Evolutionary conservation across 1,284 basidiomycete genomes (phyloP).

Genomic region (Agroathelia rolfsii): DNA sequence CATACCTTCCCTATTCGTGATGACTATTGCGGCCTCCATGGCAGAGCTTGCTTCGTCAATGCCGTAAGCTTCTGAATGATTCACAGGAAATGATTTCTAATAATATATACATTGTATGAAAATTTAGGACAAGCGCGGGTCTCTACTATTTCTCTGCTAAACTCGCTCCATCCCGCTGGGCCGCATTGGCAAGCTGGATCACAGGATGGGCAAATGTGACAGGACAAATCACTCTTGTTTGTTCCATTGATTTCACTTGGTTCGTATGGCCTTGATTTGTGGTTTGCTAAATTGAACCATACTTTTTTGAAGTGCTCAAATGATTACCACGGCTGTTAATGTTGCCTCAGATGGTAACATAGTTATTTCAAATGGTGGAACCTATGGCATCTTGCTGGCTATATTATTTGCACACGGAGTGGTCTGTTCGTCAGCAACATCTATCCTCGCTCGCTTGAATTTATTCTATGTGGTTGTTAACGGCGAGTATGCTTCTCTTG

Average conservation of each 20-base stretch:
- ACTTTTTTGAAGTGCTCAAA: slow-evolving; percentile 41
- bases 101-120: slow-evolving; percentile 3
- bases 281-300: neutral
- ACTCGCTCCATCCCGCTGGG: slow-evolving; percentile 47
- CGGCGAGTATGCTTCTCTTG: slow-evolving; percentile 28
- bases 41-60: slow-evolving; percentile 67
- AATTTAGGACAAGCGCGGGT: slow-evolving; percentile 63
- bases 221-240: slow-evolving; percentile 54
- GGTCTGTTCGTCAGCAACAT: slow-evolving; percentile 63
- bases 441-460: slow-evolving; percentile 55
- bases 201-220: slow-evolving; percentile 60
- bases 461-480: slow-evolving; percentile 58
- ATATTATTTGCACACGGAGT: slow-evolving; percentile 55
- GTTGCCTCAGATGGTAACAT: slow-evolving; percentile 46
- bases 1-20: slow-evolving; percentile 61
- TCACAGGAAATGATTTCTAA: neutral
- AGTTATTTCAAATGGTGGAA: slow-evolving; percentile 46
- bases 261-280: slow-evolving; percentile 19
- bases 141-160: slow-evolving; percentile 69
- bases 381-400: slow-evolving; percentile 55
- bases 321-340: slow-evolving; percentile 64
- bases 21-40: slow-evolving; percentile 54
- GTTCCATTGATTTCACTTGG: slow-evolving; percentile 69
- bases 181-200: slow-evolving; percentile 62
- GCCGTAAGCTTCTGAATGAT: slow-evolving; percentile 40